phyloP scores from a whole-genome alignment of 345 rosid species.

The Eucalyptus lansdowneana region DNA sequence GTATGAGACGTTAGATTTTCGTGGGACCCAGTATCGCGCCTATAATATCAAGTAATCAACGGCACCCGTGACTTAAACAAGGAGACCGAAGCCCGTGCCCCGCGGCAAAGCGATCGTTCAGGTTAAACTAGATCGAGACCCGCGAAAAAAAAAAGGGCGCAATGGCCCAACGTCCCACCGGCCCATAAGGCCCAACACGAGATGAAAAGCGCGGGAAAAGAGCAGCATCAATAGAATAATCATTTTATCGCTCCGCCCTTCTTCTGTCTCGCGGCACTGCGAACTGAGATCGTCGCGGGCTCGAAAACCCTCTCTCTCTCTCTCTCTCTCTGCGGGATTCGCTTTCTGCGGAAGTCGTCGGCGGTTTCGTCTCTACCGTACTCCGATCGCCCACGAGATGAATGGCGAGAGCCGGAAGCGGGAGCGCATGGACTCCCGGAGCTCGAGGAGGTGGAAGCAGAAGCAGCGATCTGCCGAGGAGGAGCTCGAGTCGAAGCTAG shows the following conservation, averaged over 20 bases:
- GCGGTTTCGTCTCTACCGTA: neutral
- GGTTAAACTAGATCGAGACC: neutral
- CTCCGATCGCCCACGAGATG: neutral
- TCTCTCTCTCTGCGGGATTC: neutral
- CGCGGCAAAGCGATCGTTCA: neutral
- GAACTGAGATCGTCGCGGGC: neutral
- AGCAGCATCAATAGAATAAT: neutral
- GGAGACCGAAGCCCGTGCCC: constrained; percentile 86
- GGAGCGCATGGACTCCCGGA: constrained; percentile 36
- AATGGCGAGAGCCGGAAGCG: constrained; percentile 40
- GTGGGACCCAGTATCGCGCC: neutral
- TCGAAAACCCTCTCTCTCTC: neutral
- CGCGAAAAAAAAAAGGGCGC: neutral
- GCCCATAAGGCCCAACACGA: neutral
- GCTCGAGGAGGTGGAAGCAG: constrained; percentile 56
- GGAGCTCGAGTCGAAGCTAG: constrained; percentile 76
- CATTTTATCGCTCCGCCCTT: neutral
- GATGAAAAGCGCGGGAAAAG: constrained; percentile 1
- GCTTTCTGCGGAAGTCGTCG: neutral
- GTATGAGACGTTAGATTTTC: neutral
- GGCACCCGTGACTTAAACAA: constrained; percentile 22
- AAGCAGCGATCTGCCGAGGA: constrained; percentile 67
- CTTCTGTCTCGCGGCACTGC: neutral
- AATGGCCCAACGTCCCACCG: neutral
- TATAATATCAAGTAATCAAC: neutral